Base-by-base conservation (phyloP, 495 filamentous ascomycete species). In the Echria macrotheca region DNA sequence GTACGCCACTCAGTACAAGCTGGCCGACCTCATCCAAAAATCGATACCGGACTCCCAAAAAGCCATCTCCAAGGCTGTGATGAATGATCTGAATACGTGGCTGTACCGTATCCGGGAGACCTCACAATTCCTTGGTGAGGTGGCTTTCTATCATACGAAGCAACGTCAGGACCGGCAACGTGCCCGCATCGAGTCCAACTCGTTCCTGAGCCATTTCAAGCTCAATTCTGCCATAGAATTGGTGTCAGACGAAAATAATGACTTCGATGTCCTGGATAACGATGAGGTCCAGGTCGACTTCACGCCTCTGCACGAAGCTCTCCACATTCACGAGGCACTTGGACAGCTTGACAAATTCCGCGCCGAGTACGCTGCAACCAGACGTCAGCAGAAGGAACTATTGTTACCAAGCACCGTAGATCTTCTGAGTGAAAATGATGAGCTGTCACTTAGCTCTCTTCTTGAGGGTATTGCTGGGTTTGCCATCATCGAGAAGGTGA, bases 51-150 rank as follows among this genome's bases (percentile, higher is more conserved):
- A 89, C 6, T 96, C 90, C 2, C 89, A 96, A 60, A 87, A 84
- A 54, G 81, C 91, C 22, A 95, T 99, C 47, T 89, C 91, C 2
- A 91, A 97, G 57, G 87, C 89, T 2, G 93, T 99, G 48, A 96
- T 96, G 94, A 84, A 81, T 1, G 93, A 99, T 67, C 68, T 99
- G 28, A 97, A 96, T 64, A 96, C 87, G 1, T 99, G 93, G 93
- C 73, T 99, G n/a, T 97, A 83, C 61, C 83, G 87, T 23, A 95
- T 99, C 51, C 82, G 94, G 49, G 94, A 97, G 64, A 94, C 90
- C 26, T 95, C 90, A 0, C 90, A 95, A 52, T 95, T 91, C 46
- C 72, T 99, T 18, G 93, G 93, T 3, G 91, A 97, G 66, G 85
- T 99, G n/a, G 90, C 93, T 18, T 90, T 99, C 61, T 96, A 90